Percentiles rank a stretch among this genome's conserved stretches.
Evolutionary conservation across 2,329 filamentous ascomycete genomes (phyloP).

Genomic region (Clonostachys rosea): DNA sequence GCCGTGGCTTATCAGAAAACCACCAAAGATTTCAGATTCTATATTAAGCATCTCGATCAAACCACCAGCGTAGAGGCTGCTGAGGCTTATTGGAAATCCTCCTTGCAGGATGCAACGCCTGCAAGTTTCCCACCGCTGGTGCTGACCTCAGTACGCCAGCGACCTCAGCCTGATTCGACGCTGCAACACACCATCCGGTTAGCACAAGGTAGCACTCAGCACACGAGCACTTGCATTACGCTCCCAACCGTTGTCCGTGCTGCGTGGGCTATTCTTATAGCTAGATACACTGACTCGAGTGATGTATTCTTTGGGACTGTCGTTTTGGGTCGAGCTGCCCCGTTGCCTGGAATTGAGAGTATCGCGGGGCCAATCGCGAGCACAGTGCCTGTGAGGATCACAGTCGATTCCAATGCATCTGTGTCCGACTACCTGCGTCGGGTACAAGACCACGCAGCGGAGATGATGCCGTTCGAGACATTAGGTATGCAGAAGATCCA

Average conservation of each 20-base stretch:
- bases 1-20: too few relatives aligned
- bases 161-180: too few relatives aligned
- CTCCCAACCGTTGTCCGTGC: constrained; percentile 10
- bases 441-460: constrained; percentile 7
- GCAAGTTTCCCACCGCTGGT: too few relatives aligned
- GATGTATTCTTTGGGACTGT: constrained; percentile 20
- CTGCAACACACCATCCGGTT: too few relatives aligned
- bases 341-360: constrained; percentile 11
- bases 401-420: constrained; percentile 15
- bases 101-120: too few relatives aligned
- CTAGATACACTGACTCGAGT: constrained; percentile 20
- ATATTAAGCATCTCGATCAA: too few relatives aligned
- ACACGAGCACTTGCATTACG: constrained; percentile 1
- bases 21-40: too few relatives aligned
- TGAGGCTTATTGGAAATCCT: too few relatives aligned
- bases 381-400: constrained; percentile 14
- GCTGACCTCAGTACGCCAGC: too few relatives aligned
- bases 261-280: constrained; percentile 22
- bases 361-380: constrained; percentile 17
- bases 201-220: too few relatives aligned
- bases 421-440: constrained; percentile 33
- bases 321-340: constrained; percentile 13
- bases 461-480: constrained; percentile 8
- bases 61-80: too few relatives aligned
- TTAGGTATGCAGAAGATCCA: constrained; percentile 7